Evolutionary conservation across 2,329 filamentous ascomycete species (phyloP), one percentile per base, ranked within the genome.

Genomic region (Colletotrichum orchidophilum): DNA sequence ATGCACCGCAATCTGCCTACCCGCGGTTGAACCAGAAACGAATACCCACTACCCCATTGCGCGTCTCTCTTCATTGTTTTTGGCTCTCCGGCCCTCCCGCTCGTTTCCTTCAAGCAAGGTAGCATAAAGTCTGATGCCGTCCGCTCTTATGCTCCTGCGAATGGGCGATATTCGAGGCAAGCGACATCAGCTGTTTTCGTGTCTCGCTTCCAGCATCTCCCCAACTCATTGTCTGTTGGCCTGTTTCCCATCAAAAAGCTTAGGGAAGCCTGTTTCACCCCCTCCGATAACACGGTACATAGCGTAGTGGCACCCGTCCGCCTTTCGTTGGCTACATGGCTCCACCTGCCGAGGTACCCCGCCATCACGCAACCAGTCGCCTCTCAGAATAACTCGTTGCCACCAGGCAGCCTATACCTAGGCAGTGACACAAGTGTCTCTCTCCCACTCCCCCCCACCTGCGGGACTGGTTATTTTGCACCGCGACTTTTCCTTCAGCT

Each of bases 31-130:
- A 29, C 24, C n/a, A n/a, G n/a, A n/a, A n/a, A n/a, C n/a, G n/a
- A n/a, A 24, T 33, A 33, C 57, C 21, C 49, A 11, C 31, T 57
- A n/a, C 12, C 29, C 18, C 18, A 29, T 13, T 29, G 24, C 18
- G 27, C 6, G 9, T 24, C 62, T 8, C 15, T 13, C 15, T 26
- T 21, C 35, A 54, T n/a, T 62, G 33, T 3, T 3, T 55, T 35
- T 60, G 13, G 5, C 42, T 70, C 50, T 46, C 31, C 53, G 68
- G 39, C n/a, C 58, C n/a, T 31, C 53, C 69, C 42, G 27, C 29
- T 54, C 54, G 53, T 71, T 71, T 63, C 58, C 52, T 26, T 62
- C 66, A 68, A 71, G 55, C 64, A 60, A 68, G 69, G 64, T 42
- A 64, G 58, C 69, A 71, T 67, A 63, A 69, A 63, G 50, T 58